Evolutionary conservation across 768 basidiomycete species (phyloP).

Genomic region (Tulasnella sp.): DNA sequence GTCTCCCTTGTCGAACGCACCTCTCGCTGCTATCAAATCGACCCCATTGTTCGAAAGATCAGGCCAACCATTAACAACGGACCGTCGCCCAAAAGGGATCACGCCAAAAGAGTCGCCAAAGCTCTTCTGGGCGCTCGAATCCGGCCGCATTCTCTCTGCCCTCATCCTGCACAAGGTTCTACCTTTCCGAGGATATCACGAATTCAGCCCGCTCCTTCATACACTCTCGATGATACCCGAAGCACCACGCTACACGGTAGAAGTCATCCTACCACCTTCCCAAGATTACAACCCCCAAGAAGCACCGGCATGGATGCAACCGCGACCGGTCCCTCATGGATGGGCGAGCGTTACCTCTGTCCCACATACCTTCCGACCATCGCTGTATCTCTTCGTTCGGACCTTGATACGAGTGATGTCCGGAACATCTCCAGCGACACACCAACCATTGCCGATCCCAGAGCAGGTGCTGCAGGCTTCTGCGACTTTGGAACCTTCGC

Average conservation of each 20-base stretch:
- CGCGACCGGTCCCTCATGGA: neutral
- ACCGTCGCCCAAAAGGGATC: no score
- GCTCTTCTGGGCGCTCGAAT: constrained; percentile 1
- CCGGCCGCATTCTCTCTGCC: constrained; percentile 1
- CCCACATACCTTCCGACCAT: neutral
- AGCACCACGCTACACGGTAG: neutral
- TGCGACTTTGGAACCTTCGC: no score
- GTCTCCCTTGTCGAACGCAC: neutral
- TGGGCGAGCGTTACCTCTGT: neutral
- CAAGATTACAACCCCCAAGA: neutral
- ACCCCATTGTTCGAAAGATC: no score
- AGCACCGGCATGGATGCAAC: neutral
- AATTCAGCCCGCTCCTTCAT: neutral
- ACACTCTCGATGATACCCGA: neutral
- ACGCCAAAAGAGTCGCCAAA: neutral
- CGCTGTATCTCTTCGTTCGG: neutral
- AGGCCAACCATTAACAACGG: no score
- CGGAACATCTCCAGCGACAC: neutral
- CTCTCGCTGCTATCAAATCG: no score
- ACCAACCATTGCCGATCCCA: neutral
- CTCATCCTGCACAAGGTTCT: constrained; percentile 1
- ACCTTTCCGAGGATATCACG: neutral
- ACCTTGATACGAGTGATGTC: neutral
- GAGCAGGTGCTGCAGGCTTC: no score
- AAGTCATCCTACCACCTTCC: neutral